Percentiles rank a stretch among this genome's conserved stretches.
These are phyloP conservation scores for Emmonsia crescens DNA, from an alignment of 2,329 filamentous ascomycete species.

Conservation along the genomic window DNA sequence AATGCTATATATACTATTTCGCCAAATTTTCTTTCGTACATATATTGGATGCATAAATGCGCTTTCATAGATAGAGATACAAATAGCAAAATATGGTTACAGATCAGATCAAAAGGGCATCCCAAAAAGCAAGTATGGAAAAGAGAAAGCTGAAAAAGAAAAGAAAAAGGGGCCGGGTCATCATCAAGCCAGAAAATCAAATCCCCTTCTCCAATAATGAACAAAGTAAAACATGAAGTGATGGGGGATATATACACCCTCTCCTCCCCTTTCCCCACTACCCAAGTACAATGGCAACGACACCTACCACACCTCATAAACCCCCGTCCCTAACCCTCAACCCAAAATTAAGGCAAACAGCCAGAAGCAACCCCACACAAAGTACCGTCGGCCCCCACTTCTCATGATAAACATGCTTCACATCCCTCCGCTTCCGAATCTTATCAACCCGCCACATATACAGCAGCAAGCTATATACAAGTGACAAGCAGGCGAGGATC, in stretches of 20 bases:
- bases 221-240: not conserved
- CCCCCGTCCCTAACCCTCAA: conserved; percentile 57
- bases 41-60: not conserved
- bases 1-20: not conserved
- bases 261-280: conserved; percentile 7
- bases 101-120: not conserved
- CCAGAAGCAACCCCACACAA: conserved; percentile 60
- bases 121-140: not conserved
- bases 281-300: not conserved
- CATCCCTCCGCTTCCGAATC: conserved; percentile 72
- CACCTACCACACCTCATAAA: not conserved
- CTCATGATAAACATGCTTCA: conserved; percentile 70
- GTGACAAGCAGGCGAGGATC: conserved; percentile 60
- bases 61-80: not conserved
- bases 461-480: conserved; percentile 73
- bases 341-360: conserved; percentile 69
- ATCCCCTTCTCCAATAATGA: not conserved
- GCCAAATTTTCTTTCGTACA: not conserved
- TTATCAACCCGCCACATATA: conserved; percentile 83
- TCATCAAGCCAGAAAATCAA: not conserved
- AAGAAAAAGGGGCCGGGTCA: not conserved
- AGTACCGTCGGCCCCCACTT: conserved; percentile 71
- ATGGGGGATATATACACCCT: not conserved
- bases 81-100: not conserved
- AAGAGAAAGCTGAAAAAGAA: not conserved